phyloP scores from a whole-genome alignment of 2,329 filamentous ascomycete genomes.

The Fusarium fujikuroi region DNA sequence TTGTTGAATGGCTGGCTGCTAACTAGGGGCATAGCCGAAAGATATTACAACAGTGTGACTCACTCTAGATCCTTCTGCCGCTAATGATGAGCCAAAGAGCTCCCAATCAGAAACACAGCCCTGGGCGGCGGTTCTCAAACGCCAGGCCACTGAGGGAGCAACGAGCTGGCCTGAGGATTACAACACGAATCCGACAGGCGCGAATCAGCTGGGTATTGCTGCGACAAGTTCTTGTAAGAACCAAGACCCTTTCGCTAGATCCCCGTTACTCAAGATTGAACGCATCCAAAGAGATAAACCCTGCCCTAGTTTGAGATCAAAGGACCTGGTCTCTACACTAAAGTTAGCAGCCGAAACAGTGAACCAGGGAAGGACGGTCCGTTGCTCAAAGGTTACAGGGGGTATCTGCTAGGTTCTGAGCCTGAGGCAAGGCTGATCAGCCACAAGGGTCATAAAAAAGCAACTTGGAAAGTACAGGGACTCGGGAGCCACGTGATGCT shows the following conservation, averaged over 20 bases:
- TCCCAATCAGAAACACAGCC: fast-evolving
- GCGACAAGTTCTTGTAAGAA: fast-evolving
- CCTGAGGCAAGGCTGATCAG: background rate
- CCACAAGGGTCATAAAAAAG: background rate
- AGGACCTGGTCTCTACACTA: background rate
- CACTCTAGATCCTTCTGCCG: background rate
- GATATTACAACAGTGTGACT: background rate
- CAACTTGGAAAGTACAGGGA: background rate
- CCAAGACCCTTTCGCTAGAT: too few species aligned
- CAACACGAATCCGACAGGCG: background rate
- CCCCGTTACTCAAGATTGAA: too few species aligned
- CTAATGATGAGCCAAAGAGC: too few species aligned
- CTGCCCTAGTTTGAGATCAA: too few species aligned
- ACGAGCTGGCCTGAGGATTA: fast-evolving
- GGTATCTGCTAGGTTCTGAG: background rate
- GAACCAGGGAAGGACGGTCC: background rate
- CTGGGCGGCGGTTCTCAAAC: background rate
- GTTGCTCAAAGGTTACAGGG: background rate
- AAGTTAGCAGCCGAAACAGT: background rate
- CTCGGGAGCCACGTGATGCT: background rate
- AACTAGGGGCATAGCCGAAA: background rate
- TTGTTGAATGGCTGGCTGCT: background rate
- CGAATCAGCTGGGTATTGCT: background rate
- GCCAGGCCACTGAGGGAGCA: background rate
- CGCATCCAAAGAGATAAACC: too few species aligned